phyloP scores from a whole-genome alignment of 2,329 filamentous ascomycete species.

The Ophiostoma pallidulum region DNA sequence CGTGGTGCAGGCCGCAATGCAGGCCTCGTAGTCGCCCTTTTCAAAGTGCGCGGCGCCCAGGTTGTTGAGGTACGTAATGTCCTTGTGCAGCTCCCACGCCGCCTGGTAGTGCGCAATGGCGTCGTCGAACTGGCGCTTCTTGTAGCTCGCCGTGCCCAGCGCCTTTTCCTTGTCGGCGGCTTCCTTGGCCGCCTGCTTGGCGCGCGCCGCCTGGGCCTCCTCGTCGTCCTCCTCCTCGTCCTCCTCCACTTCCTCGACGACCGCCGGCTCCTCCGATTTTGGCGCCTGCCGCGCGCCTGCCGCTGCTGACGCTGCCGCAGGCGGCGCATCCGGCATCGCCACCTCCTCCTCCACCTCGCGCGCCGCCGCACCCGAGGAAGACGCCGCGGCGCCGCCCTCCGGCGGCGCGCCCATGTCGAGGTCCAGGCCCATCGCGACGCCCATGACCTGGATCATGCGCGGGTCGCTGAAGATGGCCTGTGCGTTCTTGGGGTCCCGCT shows the following conservation, averaged over 20 bases:
- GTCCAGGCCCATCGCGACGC: constrained; percentile 86
- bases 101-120: constrained; percentile 92
- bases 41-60: constrained; percentile 89
- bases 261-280: constrained; percentile 37
- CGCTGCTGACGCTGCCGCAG: neutral
- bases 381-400: constrained; percentile 19
- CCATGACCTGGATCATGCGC: constrained; percentile 86
- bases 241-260: constrained; percentile 39
- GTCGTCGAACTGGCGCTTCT: constrained; percentile 94
- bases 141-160: constrained; percentile 88
- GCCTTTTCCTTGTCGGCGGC: constrained; percentile 93
- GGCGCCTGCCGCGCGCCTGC: constrained; percentile 2
- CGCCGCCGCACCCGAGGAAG: neutral
- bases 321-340: constrained; percentile 59
- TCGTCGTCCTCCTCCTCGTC: constrained; percentile 48
- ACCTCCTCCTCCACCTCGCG: constrained; percentile 55
- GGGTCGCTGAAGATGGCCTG: constrained; percentile 80
- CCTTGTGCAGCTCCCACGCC: constrained; percentile 90
- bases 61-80: constrained; percentile 97
- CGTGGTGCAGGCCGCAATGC: constrained; percentile 77
- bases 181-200: constrained; percentile 83
- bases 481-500: constrained; percentile 69
- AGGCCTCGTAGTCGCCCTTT: constrained; percentile 85
- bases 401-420: constrained; percentile 54
- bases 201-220: constrained; percentile 72